Conservation (phyloP, 2,329 filamentous ascomycete species). For the Zymoseptoria passerinii region DNA sequence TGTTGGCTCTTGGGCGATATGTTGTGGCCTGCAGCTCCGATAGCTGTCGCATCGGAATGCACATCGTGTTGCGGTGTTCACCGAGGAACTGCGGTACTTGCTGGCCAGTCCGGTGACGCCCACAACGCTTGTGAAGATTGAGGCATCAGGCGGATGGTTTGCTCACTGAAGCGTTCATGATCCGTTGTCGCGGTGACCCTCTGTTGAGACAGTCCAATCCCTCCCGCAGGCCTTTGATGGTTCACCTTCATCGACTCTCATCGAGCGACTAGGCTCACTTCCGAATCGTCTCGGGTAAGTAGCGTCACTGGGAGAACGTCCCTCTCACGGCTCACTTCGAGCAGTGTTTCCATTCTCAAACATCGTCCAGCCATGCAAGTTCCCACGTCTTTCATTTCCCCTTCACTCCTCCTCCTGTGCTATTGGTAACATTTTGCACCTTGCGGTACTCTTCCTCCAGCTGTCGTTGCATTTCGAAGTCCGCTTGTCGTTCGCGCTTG, state of each 20-base stretch:
- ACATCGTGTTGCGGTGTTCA: background rate
- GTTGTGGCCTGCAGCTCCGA: background rate
- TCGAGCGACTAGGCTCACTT: background rate
- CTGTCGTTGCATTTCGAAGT: constrained; percentile 84
- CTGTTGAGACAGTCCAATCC: too few relatives aligned
- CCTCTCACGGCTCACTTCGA: background rate
- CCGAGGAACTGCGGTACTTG: too few relatives aligned
- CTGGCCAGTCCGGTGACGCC: too few relatives aligned
- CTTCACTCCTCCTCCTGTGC: constrained; percentile 21
- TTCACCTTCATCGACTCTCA: too few relatives aligned
- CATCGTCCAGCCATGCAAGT: background rate
- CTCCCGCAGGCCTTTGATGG: too few relatives aligned
- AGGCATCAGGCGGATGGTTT: too few relatives aligned
- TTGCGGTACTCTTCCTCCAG: constrained; percentile 87
- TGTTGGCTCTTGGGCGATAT: background rate
- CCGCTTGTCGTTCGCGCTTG: constrained; percentile 82
- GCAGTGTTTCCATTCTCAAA: background rate
- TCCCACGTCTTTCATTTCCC: constrained; percentile 8
- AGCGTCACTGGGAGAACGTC: background rate
- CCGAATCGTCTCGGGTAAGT: background rate
- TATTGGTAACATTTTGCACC: constrained; percentile 66
- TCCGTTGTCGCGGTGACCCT: too few relatives aligned
- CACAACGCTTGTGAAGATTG: too few relatives aligned
- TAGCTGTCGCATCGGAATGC: background rate
- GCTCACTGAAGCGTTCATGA: too few relatives aligned